Base-by-base conservation (phyloP, 1,284 basidiomycete genomes). In the Cryptococcus floricola region DNA sequence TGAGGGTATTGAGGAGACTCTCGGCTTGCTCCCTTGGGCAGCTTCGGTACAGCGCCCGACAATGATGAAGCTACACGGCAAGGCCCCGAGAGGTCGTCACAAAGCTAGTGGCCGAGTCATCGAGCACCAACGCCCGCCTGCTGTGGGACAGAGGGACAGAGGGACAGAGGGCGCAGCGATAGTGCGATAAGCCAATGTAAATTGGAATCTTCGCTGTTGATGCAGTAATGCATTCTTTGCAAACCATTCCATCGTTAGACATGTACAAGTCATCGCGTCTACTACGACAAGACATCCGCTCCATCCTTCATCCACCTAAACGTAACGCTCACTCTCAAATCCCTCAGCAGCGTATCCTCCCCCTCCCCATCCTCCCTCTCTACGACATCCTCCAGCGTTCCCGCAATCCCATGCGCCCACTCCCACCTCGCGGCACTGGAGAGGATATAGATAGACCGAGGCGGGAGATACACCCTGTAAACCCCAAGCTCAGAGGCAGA, bases 401-500 rank as follows among this genome's bases (percentile, higher is more conserved):
- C 62, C 16, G 63, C 61, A 18, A 81, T 81, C 7, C 79, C 79
- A 58, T 81, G 80, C 19, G 59, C 61, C 78, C 78, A 81, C 1
- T 70, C 64, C 75, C 78, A 80, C 27, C 80, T 57, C 19, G 78
- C 74, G 47, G 73, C 67, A 0, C 74, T 74, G 0, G 64, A 68
- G 44, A 81, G 45, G 5, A 77, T 60, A 41, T 80, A 73, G 1
- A 80, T 71, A 0, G 65, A 73, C 12, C 74, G 51, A 7, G 74
- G 67, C 0, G 78, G 76, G 5, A 81, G 64, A 50, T 74, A 79
- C n/a, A 80, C 70, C 18, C 71, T 55, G 23, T 65, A 46, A 28
- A 38, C 44, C 13, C 47, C 13, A 23, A 48, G n/a, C 23, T 42
- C n/a, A 34, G 31, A 8, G 31, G 6, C 31, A 10, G 31, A 34